These are phyloP conservation scores for Populus tremula DNA, from an alignment of 345 rosid genomes.

Conservation along the genomic window DNA sequence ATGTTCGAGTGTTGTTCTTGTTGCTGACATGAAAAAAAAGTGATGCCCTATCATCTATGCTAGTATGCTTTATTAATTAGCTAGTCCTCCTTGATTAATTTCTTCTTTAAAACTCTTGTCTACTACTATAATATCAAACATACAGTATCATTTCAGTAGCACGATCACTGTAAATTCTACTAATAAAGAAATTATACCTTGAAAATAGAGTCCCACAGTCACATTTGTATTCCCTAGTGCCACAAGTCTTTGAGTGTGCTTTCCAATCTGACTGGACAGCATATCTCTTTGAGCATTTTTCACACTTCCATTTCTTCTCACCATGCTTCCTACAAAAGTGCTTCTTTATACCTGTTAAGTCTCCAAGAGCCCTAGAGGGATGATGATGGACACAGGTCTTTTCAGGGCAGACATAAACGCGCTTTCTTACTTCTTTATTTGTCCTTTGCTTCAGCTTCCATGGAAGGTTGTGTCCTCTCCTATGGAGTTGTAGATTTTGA, in stretches of 20 bases:
- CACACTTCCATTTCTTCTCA: constrained; percentile 97
- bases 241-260: constrained; percentile 96
- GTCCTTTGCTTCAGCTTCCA: constrained; percentile 98
- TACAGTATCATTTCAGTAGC: background rate
- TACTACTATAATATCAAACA: background rate
- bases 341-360: constrained; percentile 93
- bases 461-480: constrained; percentile 95
- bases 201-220: constrained; percentile 93
- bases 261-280: constrained; percentile 99
- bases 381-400: constrained; percentile 82
- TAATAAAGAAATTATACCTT: constrained; percentile 42
- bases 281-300: constrained; percentile 86
- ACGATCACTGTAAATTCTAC: background rate
- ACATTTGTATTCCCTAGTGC: constrained; percentile 92
- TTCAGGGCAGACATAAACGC: constrained; percentile 96
- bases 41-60: background rate
- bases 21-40: background rate
- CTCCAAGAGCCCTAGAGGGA: constrained; percentile 94
- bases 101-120: background rate
- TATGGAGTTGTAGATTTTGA: constrained; percentile 90
- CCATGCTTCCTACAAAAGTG: constrained; percentile 96
- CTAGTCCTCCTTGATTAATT: background rate
- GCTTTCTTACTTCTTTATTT: constrained; percentile 66
- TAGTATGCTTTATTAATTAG: background rate
- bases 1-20: background rate